Conservation (phyloP, 192 early-diverging fungal genomes). For the Paraglomus occultum region DNA sequence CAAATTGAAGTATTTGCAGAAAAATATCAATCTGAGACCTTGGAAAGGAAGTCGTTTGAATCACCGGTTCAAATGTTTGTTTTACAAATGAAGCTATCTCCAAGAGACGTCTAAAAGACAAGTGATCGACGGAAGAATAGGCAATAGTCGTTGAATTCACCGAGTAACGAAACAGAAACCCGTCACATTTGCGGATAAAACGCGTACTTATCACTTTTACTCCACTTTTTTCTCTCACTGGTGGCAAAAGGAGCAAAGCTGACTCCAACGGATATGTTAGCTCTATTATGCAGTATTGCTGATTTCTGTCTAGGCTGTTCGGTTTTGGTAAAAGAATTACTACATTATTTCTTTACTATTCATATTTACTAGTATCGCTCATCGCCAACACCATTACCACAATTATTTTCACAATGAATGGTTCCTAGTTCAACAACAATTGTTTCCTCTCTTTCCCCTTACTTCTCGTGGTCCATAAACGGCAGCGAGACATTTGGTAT, state of each 20-base stretch:
- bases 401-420: too few species aligned
- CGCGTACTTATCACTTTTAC: conserved; percentile 80
- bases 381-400: too few species aligned
- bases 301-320: conserved; percentile 55
- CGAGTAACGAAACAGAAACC: conserved; percentile 4
- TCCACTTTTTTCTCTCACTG: conserved; percentile 78
- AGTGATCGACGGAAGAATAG: too few species aligned
- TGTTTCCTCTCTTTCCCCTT: too few species aligned
- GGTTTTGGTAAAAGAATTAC: not conserved
- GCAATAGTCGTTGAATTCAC: not conserved
- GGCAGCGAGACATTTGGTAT: conserved; percentile 87
- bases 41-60: conserved; percentile 71
- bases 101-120: conserved; percentile 62
- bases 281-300: conserved; percentile 64
- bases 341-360: conserved; percentile 6
- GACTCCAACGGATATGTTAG: conserved; percentile 86
- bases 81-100: conserved; percentile 83
- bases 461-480: conserved; percentile 94
- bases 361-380: not conserved
- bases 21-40: conserved; percentile 93
- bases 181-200: not conserved
- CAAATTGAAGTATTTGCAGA: conserved; percentile 89
- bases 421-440: too few species aligned
- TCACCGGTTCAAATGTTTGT: conserved; percentile 90
- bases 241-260: conserved; percentile 89